phyloP scores from a whole-genome alignment of 192 early-diverging fungal species.

The Neocallimastix lanati region DNA sequence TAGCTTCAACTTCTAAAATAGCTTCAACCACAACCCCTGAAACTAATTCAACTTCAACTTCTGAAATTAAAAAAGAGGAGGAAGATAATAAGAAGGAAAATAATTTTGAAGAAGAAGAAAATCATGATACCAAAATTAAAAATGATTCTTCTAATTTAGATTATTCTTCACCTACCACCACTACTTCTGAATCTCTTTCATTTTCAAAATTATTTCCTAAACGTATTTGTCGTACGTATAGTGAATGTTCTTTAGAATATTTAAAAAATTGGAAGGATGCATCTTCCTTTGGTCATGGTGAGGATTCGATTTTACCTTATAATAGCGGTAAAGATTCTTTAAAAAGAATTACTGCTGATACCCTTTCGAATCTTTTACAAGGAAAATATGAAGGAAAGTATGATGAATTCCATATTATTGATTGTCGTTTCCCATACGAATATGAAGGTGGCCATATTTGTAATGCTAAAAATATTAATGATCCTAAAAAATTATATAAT shows the following conservation, averaged over 20 bases:
- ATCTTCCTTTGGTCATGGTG: neutral
- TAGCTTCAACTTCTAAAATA: neutral
- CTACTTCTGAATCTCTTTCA: neutral
- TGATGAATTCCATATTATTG: slow-evolving; percentile 50
- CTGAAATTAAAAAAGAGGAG: neutral
- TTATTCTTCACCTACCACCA: neutral
- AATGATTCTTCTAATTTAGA: neutral
- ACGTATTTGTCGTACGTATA: neutral
- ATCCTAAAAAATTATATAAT: slow-evolving; percentile 30
- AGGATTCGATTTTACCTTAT: neutral
- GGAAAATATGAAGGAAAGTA: slow-evolving; percentile 35
- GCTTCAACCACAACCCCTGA: no score
- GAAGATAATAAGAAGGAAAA: no score
- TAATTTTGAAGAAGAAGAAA: no score
- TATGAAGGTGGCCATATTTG: slow-evolving; percentile 69
- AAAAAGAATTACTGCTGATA: slow-evolving; percentile 38
- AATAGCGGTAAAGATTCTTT: slow-evolving; percentile 28
- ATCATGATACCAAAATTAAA: neutral
- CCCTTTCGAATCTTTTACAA: slow-evolving; percentile 40
- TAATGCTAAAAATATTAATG: slow-evolving; percentile 50
- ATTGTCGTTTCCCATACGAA: slow-evolving; percentile 78
- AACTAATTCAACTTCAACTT: neutral
- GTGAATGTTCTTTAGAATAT: neutral
- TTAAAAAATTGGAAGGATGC: neutral
- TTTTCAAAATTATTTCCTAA: neutral